Base-by-base conservation (phyloP, 805 yeast species). In the Starmerella powellii region DNA sequence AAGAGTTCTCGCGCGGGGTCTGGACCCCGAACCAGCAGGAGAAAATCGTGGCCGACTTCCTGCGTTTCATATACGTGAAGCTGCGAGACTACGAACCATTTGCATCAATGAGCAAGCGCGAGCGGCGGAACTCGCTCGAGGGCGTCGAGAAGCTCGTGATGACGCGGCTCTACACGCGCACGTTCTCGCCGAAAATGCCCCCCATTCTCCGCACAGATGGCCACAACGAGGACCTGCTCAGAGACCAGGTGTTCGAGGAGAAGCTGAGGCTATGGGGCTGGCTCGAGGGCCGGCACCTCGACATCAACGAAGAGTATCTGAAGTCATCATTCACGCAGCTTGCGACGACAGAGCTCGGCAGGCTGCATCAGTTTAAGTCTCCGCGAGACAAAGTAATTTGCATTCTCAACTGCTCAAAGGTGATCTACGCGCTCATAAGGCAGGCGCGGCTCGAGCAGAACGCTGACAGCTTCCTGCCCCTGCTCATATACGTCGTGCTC, bases 301-400 rank as follows among this genome's bases (percentile, higher is more conserved):
- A 93, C 56, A 70, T 88, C n/a, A 71, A 73, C 16, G 64, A 65
- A 29, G 57, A 70, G 50, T 63, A 71, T 54, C 62, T 75, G 18
- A 37, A 42, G 36, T 63, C 70, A 17, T 68, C 70, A 19, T 87
- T 76, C 60, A 71, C 76, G 52, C 68, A 59, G 52, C 68, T 80
- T 44, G 91, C 96, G 0, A 71, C 78, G 1, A 66, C 65, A 11
- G 97, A 91, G 60, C 67, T 91, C 37, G 66, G 68, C 48, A 85
- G 85, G 53, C 77, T 91, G 55, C 80, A 81, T 59, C 70, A 74
- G 40, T 93, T 80, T 59, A 73, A 93, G 52, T 88, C 97, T 0
- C 98, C 98, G 13, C 68, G 98, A 40, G 98, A 93, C 57, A 91
- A 91, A 56, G 76, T 85, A 48, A 84, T 91, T 30, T 91, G 97